A percentile compares a stretch with the other conserved stretches of the same genome.
phyloP scores from a whole-genome alignment of 495 filamentous ascomycete species.

The Thermochaetoides thermophila region DNA sequence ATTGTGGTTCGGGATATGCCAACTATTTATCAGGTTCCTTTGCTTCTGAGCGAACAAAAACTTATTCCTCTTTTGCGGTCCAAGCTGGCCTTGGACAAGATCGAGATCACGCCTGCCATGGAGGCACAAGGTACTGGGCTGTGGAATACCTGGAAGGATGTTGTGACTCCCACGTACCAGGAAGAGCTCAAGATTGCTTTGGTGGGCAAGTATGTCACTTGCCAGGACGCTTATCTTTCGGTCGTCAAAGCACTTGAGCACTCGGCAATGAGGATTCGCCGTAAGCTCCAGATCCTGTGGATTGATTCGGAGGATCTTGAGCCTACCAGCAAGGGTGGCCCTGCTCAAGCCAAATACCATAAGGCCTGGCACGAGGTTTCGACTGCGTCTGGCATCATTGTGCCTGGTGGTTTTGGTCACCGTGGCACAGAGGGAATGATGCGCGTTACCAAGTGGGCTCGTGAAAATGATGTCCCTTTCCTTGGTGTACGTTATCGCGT shows the following conservation, averaged over 20 bases:
- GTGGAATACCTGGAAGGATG: constrained; percentile 62
- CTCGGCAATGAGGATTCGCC: constrained; percentile 68
- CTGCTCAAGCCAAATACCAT: constrained; percentile 59
- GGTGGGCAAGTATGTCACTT: constrained; percentile 78
- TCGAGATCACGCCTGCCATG: constrained; percentile 31
- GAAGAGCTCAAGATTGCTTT: constrained; percentile 68
- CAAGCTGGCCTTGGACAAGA: constrained; percentile 42
- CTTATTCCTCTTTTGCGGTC: constrained; percentile 46
- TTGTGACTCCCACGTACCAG: constrained; percentile 34
- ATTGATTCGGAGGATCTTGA: constrained; percentile 80
- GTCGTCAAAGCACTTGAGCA: constrained; percentile 82
- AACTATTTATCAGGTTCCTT: constrained; percentile 81
- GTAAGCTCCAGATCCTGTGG: constrained; percentile 68
- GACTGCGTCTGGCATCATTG: constrained; percentile 22
- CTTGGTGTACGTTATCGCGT: too few relatives aligned
- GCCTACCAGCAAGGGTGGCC: constrained; percentile 30
- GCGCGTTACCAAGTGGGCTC: constrained; percentile 64
- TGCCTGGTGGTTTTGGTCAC: constrained; percentile 74
- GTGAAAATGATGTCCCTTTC: constrained; percentile 65
- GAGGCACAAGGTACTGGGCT: constrained; percentile 42
- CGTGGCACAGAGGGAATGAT: constrained; percentile 86
- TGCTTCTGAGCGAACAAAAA: constrained; percentile 71
- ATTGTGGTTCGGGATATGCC: constrained; percentile 73
- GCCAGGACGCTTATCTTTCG: constrained; percentile 66
- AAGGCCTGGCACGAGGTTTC: constrained; percentile 71